Base-by-base conservation (phyloP, 2,329 filamentous ascomycete species). In the Xylariales sp. region DNA sequence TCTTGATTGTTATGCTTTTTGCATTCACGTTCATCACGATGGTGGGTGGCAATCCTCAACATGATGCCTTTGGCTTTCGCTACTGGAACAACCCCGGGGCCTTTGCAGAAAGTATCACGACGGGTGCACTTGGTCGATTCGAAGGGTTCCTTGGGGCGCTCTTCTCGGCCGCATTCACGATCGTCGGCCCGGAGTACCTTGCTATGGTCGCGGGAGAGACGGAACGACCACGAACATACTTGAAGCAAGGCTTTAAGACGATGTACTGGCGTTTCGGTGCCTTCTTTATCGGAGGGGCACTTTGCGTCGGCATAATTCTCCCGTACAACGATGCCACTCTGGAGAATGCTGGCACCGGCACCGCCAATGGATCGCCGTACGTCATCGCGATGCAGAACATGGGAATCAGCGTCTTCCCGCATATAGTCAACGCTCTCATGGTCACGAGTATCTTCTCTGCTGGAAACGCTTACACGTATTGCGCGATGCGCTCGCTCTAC, bases 1-100 rank as follows among this genome's bases (percentile, higher is more conserved):
- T 86, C 18, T 69, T 86, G 33, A 84, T 84, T 50, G 66, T 82
- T 45, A 78, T 81, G 9, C 68, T 87, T 40, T 82, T 88, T 59
- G 64, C 71, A 54, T 89, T 84, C 62, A 89, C 86, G n/a, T 85
- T 91, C 55, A 72, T 91, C 51, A 82, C 80, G 36, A 88, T 89
- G 82, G 68, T 88, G 7, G 86, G 86, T 25, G 86, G 84, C 22
- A 90, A 90, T 50, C 86, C 86, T 0, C 57, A 79, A 4, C 66
- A 77, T 35, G 82, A 86, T 51, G 70, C 78, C 2, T 87, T 81
- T 53, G 84, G 84, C 15, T 88, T 88, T 57, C 71, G 82, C n/a
- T 80, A 82, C 55, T 86, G 82, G 82, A 72, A 69, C 10, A 52
- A 70, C 3, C 78, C 78, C 0, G 82, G 82, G 4, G 64, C 80